These are phyloP conservation scores for Kokia cookei DNA, from an alignment of 441 rosid genomes.

Conservation along the genomic window DNA sequence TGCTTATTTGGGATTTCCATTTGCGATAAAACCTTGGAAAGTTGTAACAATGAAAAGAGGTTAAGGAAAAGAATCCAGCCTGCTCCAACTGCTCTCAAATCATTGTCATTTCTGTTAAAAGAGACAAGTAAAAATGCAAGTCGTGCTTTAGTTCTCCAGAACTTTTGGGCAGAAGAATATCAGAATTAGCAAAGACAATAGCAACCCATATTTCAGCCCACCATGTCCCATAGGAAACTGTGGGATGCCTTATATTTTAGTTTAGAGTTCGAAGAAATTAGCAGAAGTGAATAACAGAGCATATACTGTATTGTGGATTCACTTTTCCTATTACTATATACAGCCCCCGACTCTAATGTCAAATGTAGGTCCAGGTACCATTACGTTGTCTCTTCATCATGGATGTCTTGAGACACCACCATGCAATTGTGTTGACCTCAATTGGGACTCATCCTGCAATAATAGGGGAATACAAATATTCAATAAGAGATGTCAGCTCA, in stretches of 20 bases:
- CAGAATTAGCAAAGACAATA: background rate
- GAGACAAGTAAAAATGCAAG: background rate
- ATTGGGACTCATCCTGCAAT: slow-evolving; percentile 44
- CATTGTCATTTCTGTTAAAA: background rate
- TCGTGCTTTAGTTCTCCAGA: background rate
- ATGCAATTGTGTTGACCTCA: slow-evolving; percentile 46
- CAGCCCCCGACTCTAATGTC: background rate
- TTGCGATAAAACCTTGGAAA: background rate
- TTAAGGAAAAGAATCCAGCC: background rate
- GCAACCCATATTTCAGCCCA: background rate
- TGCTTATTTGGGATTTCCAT: background rate
- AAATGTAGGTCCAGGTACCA: background rate
- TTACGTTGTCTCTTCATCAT: background rate
- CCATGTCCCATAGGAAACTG: background rate
- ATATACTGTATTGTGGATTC: background rate
- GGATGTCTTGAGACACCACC: slow-evolving; percentile 41
- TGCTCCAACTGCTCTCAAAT: background rate
- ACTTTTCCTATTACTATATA: background rate
- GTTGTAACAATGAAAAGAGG: background rate
- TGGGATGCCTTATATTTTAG: background rate
- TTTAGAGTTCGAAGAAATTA: background rate
- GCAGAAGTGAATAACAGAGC: background rate
- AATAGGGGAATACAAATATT: background rate
- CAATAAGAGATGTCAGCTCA: background rate
- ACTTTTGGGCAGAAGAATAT: background rate